Evolutionary conservation across 805 yeast genomes (phyloP).

Genomic region (Priceomyces medius): DNA sequence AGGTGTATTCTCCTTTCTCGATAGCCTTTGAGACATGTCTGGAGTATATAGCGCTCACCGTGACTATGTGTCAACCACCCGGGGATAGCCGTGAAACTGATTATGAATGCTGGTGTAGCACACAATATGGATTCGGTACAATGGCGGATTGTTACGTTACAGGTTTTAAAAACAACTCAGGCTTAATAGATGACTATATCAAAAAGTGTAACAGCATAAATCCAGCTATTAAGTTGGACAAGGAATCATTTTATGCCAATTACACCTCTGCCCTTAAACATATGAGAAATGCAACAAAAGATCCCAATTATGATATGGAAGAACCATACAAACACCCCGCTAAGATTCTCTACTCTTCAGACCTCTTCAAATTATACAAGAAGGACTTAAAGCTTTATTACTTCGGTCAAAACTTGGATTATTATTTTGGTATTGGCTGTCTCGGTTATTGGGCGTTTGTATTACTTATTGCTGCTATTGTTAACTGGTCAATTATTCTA

Average conservation of each 20-base stretch:
- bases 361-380: slow-evolving; percentile 82
- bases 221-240: not conserved
- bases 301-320: not conserved
- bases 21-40: slow-evolving; percentile 16
- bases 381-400: slow-evolving; percentile 73
- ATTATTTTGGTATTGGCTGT: slow-evolving; percentile 36
- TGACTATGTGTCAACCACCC: slow-evolving; percentile 15
- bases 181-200: slow-evolving; percentile 13
- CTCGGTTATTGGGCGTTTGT: slow-evolving; percentile 51
- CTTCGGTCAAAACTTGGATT: slow-evolving; percentile 24
- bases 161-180: slow-evolving; percentile 19
- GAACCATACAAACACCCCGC: slow-evolving; percentile 1
- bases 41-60: slow-evolving; percentile 9
- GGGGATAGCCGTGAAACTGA: not conserved
- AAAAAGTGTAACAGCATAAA: slow-evolving; percentile 8
- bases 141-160: slow-evolving; percentile 20
- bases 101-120: slow-evolving; percentile 15
- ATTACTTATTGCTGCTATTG: slow-evolving; percentile 39
- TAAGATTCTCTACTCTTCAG: not conserved
- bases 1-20: slow-evolving; percentile 7
- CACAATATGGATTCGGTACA: slow-evolving; percentile 19
- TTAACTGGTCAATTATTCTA: slow-evolving; percentile 40
- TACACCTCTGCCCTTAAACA: not conserved
- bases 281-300: slow-evolving; percentile 2
- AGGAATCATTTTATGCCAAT: slow-evolving; percentile 1